phyloP scores from a whole-genome alignment of 1,284 basidiomycete species.

The Rhodotorula mucilaginosa region DNA sequence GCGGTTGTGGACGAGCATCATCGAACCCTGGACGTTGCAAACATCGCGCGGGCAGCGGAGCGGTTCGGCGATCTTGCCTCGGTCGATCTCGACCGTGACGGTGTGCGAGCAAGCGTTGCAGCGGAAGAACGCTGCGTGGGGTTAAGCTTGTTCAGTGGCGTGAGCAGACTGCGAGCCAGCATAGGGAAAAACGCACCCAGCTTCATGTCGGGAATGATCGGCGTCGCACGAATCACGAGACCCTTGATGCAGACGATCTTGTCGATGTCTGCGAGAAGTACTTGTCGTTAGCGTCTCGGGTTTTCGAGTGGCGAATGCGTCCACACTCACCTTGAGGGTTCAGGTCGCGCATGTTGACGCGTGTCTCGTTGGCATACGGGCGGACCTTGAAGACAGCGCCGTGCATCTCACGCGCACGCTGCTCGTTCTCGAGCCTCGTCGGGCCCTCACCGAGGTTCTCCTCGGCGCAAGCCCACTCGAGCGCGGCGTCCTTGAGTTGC shows the following conservation, averaged over 20 bases:
- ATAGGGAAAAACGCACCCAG: slow-evolving; percentile 48
- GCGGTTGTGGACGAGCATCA: slow-evolving; percentile 94
- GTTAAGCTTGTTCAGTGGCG: not conserved
- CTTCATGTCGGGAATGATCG: slow-evolving; percentile 98
- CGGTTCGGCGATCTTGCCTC: slow-evolving; percentile 93
- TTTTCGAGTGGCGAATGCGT: not conserved
- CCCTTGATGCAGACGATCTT: slow-evolving; percentile 95
- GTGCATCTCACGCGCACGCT: slow-evolving; percentile 63
- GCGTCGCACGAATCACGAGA: slow-evolving; percentile 93
- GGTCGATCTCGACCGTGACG: slow-evolving; percentile 89
- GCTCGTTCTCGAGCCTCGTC: slow-evolving; percentile 31
- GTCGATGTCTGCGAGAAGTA: slow-evolving; percentile 72
- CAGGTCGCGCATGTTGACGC: slow-evolving; percentile 85
- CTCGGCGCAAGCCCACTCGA: slow-evolving; percentile 38
- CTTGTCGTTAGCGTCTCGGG: not conserved
- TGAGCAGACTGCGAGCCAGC: too few relatives aligned
- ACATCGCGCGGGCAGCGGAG: slow-evolving; percentile 86
- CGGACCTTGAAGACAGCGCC: slow-evolving; percentile 83
- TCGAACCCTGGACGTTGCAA: slow-evolving; percentile 79
- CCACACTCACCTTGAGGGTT: slow-evolving; percentile 72
- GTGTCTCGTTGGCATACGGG: slow-evolving; percentile 72
- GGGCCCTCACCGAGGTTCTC: slow-evolving; percentile 32
- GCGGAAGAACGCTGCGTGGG: slow-evolving; percentile 80
- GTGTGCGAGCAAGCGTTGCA: slow-evolving; percentile 95
- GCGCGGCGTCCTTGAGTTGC: slow-evolving; percentile 71